Evolutionary conservation across 441 rosid genomes (phyloP).

Genomic region (Metrosideros polymorpha): DNA sequence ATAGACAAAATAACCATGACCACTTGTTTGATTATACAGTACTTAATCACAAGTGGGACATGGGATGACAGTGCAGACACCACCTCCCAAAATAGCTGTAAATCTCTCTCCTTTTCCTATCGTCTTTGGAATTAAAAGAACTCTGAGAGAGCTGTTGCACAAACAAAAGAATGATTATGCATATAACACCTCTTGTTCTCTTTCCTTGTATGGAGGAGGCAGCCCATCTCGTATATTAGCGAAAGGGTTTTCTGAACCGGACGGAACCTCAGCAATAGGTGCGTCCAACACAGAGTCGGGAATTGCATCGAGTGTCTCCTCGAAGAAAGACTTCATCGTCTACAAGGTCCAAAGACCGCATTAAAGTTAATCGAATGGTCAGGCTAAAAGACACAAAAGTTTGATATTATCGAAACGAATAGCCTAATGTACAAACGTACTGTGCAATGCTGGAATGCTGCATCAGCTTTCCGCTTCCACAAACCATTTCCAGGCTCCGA

Average conservation of each 20-base stretch:
- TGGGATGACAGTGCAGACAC: not conserved
- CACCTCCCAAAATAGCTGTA: not conserved
- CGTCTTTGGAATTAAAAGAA: not conserved
- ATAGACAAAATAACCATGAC: not conserved
- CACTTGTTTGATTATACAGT: not conserved
- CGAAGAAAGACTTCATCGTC: constrained; percentile 79
- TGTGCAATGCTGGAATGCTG: constrained; percentile 64
- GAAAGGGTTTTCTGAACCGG: constrained; percentile 64
- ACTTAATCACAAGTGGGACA: not conserved
- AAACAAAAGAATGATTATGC: constrained; percentile 15
- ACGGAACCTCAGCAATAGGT: constrained; percentile 33
- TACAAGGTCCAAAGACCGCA: constrained; percentile 20
- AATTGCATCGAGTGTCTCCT: constrained; percentile 63
- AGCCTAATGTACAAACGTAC: constrained; percentile 23
- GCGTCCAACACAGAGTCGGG: constrained; percentile 76
- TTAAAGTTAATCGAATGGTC: not conserved
- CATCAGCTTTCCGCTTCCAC: constrained; percentile 94
- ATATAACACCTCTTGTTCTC: constrained; percentile 30
- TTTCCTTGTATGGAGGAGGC: constrained; percentile 53
- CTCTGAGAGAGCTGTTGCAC: not conserved
- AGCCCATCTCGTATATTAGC: constrained; percentile 35
- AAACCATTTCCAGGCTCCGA: constrained; percentile 75
- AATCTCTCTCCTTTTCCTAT: not conserved
- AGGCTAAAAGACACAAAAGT: not conserved
- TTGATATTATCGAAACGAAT: not conserved